Evolutionary conservation across 1,139 yeast genomes (phyloP), one percentile per base, ranked within the genome.

Genomic region (Blastobotrys indianensis): DNA sequence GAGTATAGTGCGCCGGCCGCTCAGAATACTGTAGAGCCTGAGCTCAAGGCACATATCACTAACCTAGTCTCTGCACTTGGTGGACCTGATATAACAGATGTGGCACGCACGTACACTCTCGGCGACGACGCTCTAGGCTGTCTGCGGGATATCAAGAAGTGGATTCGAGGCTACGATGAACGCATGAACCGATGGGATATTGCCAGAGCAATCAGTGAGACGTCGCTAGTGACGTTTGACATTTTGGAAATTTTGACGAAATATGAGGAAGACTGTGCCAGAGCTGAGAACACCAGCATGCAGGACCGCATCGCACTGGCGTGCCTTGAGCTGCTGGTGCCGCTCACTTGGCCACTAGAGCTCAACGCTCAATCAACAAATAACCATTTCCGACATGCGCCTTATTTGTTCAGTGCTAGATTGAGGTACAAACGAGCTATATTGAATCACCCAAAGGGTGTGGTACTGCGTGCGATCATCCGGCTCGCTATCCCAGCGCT

Each of bases 61-160:
- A 80, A 82, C 39, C 71, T 85, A 43, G 85, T 83, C 3, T 76
- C 92, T 1, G 92, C 95, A 0, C 68, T 87, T 1, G 96, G 96
- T 41, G 95, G 95, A 1, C 73, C 78, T 0, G 95, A 86, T 61
- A 74, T 79, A 45, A 65, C 83, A 0, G 52, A 61, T 2, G 72
- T 72, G 0, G 68, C 71, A 2, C 73, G 77, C 1, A 80, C 82
- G 0, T 92, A 92, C 59, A 79, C 77, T 53, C 72, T 90, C 2
- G 98, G 98, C 9, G 90, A 84, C 54, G 97, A 92, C 61, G 96
- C 97, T 1, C 67, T 85, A 50, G 90, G 90, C 0, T 87, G 97
- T 64, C 68, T 92, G 32, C 83, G 85, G 56, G 98, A 92, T 66
- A 66, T 92, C 51, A 87, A 86, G 61, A 73, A 85, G 55, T 90